Evolutionary conservation across 202 grass and related monocot genomes (phyloP).

Genomic region (Alloteropsis angusta): DNA sequence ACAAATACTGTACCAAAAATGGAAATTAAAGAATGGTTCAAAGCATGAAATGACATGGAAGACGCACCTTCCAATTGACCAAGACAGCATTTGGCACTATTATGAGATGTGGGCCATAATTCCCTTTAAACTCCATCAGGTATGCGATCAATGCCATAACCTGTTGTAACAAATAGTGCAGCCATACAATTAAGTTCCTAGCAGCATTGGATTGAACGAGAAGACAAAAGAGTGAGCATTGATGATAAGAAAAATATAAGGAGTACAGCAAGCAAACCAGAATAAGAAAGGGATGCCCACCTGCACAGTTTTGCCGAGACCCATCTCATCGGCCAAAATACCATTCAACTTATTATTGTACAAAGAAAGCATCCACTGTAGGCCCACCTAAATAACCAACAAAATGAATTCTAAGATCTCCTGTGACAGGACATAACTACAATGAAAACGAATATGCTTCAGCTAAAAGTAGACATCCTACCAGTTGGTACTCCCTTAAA

Average conservation of each 20-base stretch:
- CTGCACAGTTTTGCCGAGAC: constrained; percentile 99
- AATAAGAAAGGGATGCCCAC: constrained; percentile 35
- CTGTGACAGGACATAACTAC: not conserved
- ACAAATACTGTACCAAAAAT: constrained; percentile 6
- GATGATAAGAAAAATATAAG: not conserved
- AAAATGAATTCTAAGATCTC: constrained; percentile 17
- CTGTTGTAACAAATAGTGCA: constrained; percentile 37
- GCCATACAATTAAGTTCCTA: constrained; percentile 5
- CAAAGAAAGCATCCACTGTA: constrained; percentile 99
- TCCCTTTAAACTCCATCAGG: constrained; percentile 99
- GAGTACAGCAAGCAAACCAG: not conserved
- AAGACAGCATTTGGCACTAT: constrained; percentile 99
- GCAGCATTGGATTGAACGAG: not conserved
- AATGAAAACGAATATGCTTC: not conserved
- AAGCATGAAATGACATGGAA: constrained; percentile 20
- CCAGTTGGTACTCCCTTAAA: constrained; percentile 97
- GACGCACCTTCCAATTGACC: constrained; percentile 94
- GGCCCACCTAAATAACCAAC: constrained; percentile 62
- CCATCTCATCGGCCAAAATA: constrained; percentile 99
- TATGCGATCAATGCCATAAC: constrained; percentile 97
- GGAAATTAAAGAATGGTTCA: constrained; percentile 1
- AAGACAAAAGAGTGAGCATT: not conserved
- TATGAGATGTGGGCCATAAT: constrained; percentile 97
- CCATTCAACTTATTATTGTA: constrained; percentile 99
- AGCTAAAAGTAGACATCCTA: constrained; percentile 38